Percentiles rank a stretch among this genome's conserved stretches.
phyloP scores from a whole-genome alignment of 805 yeast species.

The Wickerhamiella sergipiensis region DNA sequence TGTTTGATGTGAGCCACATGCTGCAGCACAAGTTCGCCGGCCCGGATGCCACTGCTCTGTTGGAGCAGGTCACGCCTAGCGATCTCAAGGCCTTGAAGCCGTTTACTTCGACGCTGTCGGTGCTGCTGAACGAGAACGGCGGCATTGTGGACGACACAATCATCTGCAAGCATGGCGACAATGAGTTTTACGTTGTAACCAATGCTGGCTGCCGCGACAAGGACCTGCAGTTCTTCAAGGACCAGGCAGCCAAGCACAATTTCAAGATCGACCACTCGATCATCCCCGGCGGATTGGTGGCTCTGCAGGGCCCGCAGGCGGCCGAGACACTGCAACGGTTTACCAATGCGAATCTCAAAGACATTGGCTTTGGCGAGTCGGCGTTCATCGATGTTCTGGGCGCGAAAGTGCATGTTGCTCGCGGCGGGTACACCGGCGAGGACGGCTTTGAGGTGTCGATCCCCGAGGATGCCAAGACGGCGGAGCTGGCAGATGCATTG shows the following conservation, averaged over 20 bases:
- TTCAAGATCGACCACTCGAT: constrained; percentile 26
- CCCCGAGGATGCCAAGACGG: constrained; percentile 37
- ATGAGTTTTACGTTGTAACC: constrained; percentile 73
- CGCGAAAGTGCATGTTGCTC: constrained; percentile 55
- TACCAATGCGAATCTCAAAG: constrained; percentile 43
- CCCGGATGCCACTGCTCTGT: constrained; percentile 45
- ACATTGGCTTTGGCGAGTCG: constrained; percentile 63
- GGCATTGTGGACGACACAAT: constrained; percentile 89
- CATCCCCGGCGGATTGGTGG: constrained; percentile 65
- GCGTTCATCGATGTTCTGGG: constrained; percentile 32
- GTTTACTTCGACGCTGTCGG: constrained; percentile 61
- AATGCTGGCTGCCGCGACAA: constrained; percentile 90
- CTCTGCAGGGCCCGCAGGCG: constrained; percentile 88
- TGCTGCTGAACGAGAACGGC: constrained; percentile 58
- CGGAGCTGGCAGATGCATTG: constrained; percentile 47
- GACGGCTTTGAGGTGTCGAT: constrained; percentile 93
- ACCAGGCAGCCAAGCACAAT: constrained; percentile 32
- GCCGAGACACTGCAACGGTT: constrained; percentile 50
- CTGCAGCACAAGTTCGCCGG: constrained; percentile 77
- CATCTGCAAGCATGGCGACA: constrained; percentile 65
- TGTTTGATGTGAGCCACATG: constrained; percentile 97
- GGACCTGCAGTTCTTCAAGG: constrained; percentile 51
- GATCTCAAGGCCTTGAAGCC: constrained; percentile 48
- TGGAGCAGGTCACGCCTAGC: constrained; percentile 79
- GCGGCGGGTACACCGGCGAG: constrained; percentile 97